phyloP scores from a whole-genome alignment of 768 basidiomycete species.

The Lactarius akahatsu region DNA sequence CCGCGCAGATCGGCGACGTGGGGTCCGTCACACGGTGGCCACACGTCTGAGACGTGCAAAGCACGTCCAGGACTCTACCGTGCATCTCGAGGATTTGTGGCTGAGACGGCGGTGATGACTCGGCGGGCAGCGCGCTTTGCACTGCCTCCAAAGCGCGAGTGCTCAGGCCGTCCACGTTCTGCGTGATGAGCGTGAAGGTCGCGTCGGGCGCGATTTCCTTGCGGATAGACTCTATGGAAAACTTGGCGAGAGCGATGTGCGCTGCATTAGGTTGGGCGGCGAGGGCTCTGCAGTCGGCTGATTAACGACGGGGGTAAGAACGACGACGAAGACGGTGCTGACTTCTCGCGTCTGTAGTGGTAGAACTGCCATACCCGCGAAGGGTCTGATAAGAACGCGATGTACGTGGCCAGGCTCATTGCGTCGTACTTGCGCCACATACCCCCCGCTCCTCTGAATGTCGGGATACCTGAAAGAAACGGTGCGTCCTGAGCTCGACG shows the following conservation, averaged over 20 bases:
- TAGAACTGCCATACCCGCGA: conserved; percentile 25
- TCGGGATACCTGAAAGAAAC: conserved; percentile 38
- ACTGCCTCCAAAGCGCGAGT: conserved; percentile 39
- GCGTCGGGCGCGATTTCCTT: conserved; percentile 42
- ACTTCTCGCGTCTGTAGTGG: conserved; percentile 26
- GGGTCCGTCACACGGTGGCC: conserved; percentile 42
- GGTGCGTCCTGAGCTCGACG: conserved; percentile 3
- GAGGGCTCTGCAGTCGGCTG: conserved; percentile 3
- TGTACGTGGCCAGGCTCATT: conserved; percentile 11
- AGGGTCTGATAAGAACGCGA: conserved; percentile 20
- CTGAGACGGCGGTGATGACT: conserved; percentile 11
- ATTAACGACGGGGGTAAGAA: neutral
- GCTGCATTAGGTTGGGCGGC: conserved; percentile 53
- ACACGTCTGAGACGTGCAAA: conserved; percentile 48
- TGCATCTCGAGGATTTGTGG: conserved; percentile 55
- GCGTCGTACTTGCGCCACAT: conserved; percentile 24
- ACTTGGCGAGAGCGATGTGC: conserved; percentile 49
- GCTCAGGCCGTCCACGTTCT: conserved; percentile 62
- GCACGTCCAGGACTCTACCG: conserved; percentile 53
- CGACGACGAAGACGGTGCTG: neutral
- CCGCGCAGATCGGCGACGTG: conserved; percentile 46
- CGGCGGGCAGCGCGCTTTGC: neutral
- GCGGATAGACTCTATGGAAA: conserved; percentile 43
- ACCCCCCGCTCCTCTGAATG: conserved; percentile 25
- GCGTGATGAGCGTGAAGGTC: conserved; percentile 54